A percentile compares a stretch with the other conserved stretches of the same genome.
Conservation (phyloP, 2,329 filamentous ascomycete genomes). For the Trichoderma arundinaceum region DNA sequence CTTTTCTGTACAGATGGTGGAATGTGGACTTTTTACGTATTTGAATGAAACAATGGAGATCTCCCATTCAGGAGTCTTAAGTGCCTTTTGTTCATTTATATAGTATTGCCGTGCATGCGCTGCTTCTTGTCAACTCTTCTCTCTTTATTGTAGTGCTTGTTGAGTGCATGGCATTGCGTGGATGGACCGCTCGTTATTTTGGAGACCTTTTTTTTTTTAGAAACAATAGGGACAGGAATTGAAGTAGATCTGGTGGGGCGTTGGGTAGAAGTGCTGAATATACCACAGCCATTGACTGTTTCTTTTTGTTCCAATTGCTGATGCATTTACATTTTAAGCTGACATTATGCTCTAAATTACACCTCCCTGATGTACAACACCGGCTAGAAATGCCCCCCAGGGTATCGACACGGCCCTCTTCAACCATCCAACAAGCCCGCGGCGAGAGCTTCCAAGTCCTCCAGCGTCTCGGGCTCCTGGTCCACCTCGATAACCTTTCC, state of each 20-base stretch:
- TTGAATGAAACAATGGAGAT: slow-evolving; percentile 18
- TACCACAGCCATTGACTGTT: background rate
- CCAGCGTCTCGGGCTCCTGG: slow-evolving; percentile 76
- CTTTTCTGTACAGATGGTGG: slow-evolving; percentile 3
- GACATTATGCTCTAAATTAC: slow-evolving; percentile 15
- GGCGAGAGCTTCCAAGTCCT: slow-evolving; percentile 79
- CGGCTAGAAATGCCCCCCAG: background rate
- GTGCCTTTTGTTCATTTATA: background rate
- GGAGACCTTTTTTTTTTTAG: background rate
- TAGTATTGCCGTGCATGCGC: background rate
- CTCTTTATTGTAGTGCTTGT: background rate
- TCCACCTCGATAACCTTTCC: slow-evolving; percentile 65
- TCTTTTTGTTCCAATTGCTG: background rate
- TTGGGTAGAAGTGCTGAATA: background rate
- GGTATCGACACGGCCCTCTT: slow-evolving; percentile 18
- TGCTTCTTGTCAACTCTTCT: background rate
- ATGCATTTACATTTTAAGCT: slow-evolving; percentile 1
- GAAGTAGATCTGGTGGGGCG: background rate
- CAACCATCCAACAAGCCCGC: slow-evolving; percentile 68
- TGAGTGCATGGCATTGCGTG: background rate
- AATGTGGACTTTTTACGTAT: slow-evolving; percentile 19
- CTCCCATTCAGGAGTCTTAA: background rate
- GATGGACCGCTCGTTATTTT: background rate
- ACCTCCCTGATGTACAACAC: background rate
- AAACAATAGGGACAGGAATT: background rate